Evolutionary conservation across 2,329 filamentous ascomycete genomes (phyloP), one percentile per base, ranked within the genome.

Genomic region (Paecilomyces niveus): DNA sequence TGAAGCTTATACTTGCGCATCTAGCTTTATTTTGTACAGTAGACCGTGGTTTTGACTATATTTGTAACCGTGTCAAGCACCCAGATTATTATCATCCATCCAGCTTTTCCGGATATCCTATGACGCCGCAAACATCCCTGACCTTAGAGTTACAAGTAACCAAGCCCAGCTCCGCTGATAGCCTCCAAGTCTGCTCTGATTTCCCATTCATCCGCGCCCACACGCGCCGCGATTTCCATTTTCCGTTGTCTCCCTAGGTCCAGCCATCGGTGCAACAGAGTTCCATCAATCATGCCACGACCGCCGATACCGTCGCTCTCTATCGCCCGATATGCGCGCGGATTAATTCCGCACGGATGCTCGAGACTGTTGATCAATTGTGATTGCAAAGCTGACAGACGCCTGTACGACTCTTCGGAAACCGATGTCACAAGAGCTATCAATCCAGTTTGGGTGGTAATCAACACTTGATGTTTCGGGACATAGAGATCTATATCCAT

Each of bases 291-390:
- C 55, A 95, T 83, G 1, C 84, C 86, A 18, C 89, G 79, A 1
- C 83, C 64, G 76, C 83, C 58, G 60, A 77, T 63, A 59, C 75
- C 68, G 72, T 82, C 71, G 70, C 81, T 71, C 71, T 81, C 63
- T 64, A 81, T 71, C 67, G 84, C 79, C 13, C 94, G 83, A 75
- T 93, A 90, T 0, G 87, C 90, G 57, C 89, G 86, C 1, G 91
- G 89, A 73, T 97, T 97, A 54, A 97, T 80, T 0, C 90, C 91
- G 7, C 87, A 90, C 3, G 89, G 78, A 62, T 92, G 87, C 51
- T 90, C 86, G 7, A 97, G 82, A 0, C 87, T 86, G 33, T 86
- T 89, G 8, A 87, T 81, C 1, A 99, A 81, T 70, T 95, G 92
- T 3, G 87, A 89, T 53, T 92, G 85, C 3, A 99, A 80, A 1